Evolutionary conservation across 306 rosid genomes (phyloP).

Genomic region (Citrullus colocynthis): DNA sequence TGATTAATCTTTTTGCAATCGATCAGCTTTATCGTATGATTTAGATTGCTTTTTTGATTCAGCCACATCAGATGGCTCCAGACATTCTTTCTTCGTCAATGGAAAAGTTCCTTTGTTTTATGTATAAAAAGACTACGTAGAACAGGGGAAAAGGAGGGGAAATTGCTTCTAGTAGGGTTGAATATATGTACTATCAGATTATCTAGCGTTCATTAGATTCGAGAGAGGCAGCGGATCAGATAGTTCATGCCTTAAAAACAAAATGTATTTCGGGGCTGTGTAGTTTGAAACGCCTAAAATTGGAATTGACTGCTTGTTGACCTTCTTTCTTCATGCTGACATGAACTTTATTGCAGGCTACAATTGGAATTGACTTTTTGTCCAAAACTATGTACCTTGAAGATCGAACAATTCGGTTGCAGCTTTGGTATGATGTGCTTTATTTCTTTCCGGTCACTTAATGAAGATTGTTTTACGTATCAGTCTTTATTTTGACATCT

Average conservation of each 20-base stretch:
- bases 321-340: neutral
- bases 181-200: neutral
- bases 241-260: neutral
- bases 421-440: conserved; percentile 64
- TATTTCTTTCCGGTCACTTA: conserved; percentile 9
- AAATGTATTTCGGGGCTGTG: neutral
- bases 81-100: neutral
- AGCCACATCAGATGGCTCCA: neutral
- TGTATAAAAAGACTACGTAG: neutral
- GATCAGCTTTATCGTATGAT: neutral
- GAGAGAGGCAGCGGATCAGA: neutral
- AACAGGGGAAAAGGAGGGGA: neutral
- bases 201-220: neutral
- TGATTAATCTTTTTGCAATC: neutral
- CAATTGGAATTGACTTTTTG: conserved; percentile 92
- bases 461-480: neutral
- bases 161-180: neutral
- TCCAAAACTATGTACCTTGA: conserved; percentile 98
- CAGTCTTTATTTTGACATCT: neutral
- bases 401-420: conserved; percentile 98
- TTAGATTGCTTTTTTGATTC: neutral
- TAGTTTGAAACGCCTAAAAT: neutral
- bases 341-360: conserved; percentile 55
- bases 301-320: neutral
- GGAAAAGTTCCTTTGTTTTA: neutral